A percentile compares a stretch with the other conserved stretches of the same genome.
Conservation (phyloP, 2,329 filamentous ascomycete species). For the Pezicula radicicola region DNA sequence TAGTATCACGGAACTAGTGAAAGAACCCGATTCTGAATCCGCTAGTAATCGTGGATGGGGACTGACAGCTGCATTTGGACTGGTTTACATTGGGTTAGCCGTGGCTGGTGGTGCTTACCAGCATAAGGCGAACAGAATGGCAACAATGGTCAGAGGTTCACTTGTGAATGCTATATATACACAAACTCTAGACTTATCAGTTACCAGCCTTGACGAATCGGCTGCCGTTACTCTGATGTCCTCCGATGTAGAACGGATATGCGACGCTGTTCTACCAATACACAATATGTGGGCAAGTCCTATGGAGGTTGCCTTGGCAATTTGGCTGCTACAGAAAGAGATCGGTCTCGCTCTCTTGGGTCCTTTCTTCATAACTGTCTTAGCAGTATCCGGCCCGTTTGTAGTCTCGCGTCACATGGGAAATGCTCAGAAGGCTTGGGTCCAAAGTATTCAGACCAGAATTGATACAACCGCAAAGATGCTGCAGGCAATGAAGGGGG, state of each 20-base stretch:
- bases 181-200: conserved; percentile 21
- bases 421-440: conserved; percentile 16
- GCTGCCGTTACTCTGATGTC: conserved; percentile 27
- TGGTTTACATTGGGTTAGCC: conserved; percentile 19
- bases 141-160: conserved; percentile 22
- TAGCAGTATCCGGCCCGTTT: conserved; percentile 12
- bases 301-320: conserved; percentile 23
- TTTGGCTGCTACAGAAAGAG: conserved; percentile 25
- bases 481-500: conserved; percentile 24
- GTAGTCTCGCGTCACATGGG: conserved; percentile 15
- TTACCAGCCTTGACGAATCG: conserved; percentile 19
- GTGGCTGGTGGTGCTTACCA: conserved; percentile 14
- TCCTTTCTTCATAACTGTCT: conserved; percentile 9
- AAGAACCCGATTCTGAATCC: conserved; percentile 7
- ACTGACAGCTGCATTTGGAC: conserved; percentile 15
- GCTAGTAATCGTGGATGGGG: conserved; percentile 14
- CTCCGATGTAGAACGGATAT: conserved; percentile 18
- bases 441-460: conserved; percentile 15
- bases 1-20: conserved; percentile 10
- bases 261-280: conserved; percentile 22
- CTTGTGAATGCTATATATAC: conserved; percentile 24
- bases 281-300: conserved; percentile 24
- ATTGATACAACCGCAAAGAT: conserved; percentile 18
- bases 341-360: conserved; percentile 19
- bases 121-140: conserved; percentile 19